phyloP scores from a whole-genome alignment of 805 yeast genomes.

The Candida koratica region DNA sequence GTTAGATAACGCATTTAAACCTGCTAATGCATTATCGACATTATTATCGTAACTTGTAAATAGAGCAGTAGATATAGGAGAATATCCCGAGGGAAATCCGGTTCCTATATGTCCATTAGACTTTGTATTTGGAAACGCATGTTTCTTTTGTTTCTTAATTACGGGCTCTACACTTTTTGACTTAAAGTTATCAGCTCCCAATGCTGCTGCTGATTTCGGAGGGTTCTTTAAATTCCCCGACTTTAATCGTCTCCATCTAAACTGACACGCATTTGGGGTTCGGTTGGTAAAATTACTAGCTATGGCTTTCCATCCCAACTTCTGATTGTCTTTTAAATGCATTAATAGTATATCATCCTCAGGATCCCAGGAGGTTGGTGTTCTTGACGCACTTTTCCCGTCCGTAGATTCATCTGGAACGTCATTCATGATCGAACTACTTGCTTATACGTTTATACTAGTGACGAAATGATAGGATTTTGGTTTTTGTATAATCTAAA shows the following conservation, averaged over 20 bases:
- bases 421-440: constrained; percentile 4
- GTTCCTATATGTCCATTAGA: constrained; percentile 15
- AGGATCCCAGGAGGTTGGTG: constrained; percentile 48
- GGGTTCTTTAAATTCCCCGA: constrained; percentile 43
- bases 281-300: constrained; percentile 42
- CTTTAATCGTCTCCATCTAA: constrained; percentile 45
- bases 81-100: constrained; percentile 28
- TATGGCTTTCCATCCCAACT: constrained; percentile 46
- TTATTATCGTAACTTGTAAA: constrained; percentile 41
- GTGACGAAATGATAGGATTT: too few species aligned
- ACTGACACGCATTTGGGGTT: constrained; percentile 47
- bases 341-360: constrained; percentile 43
- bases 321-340: constrained; percentile 45
- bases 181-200: constrained; percentile 10
- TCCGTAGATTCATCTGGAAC: constrained; percentile 4
- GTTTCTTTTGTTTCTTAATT: constrained; percentile 16
- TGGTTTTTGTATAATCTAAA: too few species aligned
- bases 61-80: constrained; percentile 33
- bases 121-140: constrained; percentile 16
- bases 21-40: constrained; percentile 41
- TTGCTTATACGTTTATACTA: too few species aligned
- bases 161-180: constrained; percentile 10
- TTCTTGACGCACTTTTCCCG: constrained; percentile 19
- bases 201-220: constrained; percentile 36
- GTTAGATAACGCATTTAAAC: constrained; percentile 39